phyloP scores from a whole-genome alignment of 352 stramenopile genomes.

The Globisporangium uncinulatum region DNA sequence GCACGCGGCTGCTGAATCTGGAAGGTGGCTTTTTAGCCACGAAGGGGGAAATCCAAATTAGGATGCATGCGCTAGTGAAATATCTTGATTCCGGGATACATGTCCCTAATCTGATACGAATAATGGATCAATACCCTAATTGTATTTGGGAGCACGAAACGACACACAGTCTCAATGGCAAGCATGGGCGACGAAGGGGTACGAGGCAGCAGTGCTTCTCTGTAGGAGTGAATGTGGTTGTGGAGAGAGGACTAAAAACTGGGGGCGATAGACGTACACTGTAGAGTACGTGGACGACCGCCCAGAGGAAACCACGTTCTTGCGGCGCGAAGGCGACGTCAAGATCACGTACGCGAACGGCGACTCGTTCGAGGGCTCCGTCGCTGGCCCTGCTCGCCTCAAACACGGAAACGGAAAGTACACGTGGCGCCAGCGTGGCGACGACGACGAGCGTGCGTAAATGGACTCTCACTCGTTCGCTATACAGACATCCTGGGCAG shows the following conservation, averaged over 20 bases:
- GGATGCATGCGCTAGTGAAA: no score
- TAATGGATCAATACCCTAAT: no score
- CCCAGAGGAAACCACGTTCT: constrained; percentile 79
- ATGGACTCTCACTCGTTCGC: neutral
- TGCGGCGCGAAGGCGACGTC: constrained; percentile 77
- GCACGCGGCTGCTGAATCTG: neutral
- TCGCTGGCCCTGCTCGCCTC: constrained; percentile 53
- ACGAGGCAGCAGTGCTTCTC: neutral
- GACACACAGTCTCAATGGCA: constrained; percentile 1
- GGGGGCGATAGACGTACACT: constrained; percentile 43
- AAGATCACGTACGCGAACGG: constrained; percentile 89
- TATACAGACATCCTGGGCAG: no score
- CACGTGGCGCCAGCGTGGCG: constrained; percentile 67
- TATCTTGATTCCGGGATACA: no score
- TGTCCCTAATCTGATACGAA: no score
- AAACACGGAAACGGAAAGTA: constrained; percentile 89
- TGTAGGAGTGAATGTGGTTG: neutral
- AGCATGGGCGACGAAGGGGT: constrained; percentile 51
- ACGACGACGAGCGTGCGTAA: constrained; percentile 51
- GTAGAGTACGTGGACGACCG: constrained; percentile 87
- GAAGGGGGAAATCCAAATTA: no score
- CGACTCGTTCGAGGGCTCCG: constrained; percentile 87
- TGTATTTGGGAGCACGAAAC: constrained; percentile 9
- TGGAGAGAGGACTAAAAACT: neutral
- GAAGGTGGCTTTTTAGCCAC: neutral